These are phyloP conservation scores for Tarenaya hassleriana DNA, from an alignment of 345 rosid species.

Conservation along the genomic window DNA sequence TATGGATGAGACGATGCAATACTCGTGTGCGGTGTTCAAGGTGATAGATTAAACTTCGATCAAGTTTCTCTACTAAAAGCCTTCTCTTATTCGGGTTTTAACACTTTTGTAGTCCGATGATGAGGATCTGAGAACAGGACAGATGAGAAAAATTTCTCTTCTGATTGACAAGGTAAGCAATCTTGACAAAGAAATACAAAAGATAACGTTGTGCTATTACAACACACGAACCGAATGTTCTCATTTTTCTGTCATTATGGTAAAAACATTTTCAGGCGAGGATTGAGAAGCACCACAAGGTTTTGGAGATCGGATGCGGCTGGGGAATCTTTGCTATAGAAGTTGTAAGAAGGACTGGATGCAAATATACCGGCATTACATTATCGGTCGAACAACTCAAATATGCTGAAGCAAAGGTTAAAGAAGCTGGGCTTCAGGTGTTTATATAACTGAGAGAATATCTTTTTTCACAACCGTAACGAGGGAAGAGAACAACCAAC, in stretches of 20 bases:
- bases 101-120: constrained; percentile 37
- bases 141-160: constrained; percentile 62
- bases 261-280: constrained; percentile 38
- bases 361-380: constrained; percentile 82
- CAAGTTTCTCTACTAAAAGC: not conserved
- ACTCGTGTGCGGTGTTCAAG: constrained; percentile 82
- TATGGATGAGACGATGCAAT: constrained; percentile 87
- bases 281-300: constrained; percentile 48
- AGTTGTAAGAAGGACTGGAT: constrained; percentile 77
- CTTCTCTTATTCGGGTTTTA: not conserved
- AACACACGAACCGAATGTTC: not conserved
- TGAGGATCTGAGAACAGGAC: constrained; percentile 70
- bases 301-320: constrained; percentile 88
- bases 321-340: constrained; percentile 93
- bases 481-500: no score
- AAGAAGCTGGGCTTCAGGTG: constrained; percentile 89
- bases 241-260: constrained; percentile 6
- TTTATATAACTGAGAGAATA: not conserved
- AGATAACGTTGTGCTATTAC: constrained; percentile 5
- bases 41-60: constrained; percentile 25
- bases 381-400: constrained; percentile 69
- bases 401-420: constrained; percentile 60
- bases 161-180: constrained; percentile 59
- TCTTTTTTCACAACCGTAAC: no score
- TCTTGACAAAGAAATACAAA: not conserved